Conservation (phyloP, 495 filamentous ascomycete genomes). For the Bryoglossum gracile region DNA sequence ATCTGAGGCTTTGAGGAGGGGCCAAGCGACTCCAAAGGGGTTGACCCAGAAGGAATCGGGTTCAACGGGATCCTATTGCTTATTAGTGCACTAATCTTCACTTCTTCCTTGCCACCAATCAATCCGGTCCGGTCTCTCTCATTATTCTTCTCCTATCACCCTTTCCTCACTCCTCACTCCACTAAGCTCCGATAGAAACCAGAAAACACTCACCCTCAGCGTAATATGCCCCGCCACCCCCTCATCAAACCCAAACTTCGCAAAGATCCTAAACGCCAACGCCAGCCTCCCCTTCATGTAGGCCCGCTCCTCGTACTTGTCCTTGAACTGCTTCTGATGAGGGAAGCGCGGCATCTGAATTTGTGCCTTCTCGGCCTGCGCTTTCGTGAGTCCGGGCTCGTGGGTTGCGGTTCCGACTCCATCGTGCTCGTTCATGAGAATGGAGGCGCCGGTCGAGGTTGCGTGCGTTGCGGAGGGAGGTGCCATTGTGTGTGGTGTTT, state of each 20-base stretch:
- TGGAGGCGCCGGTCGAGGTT: conserved; percentile 3
- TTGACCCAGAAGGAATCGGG: conserved; percentile 72
- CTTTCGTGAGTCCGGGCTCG: conserved; percentile 14
- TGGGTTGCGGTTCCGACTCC: conserved; percentile 14
- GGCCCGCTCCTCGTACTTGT: conserved; percentile 54
- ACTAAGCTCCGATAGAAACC: neutral
- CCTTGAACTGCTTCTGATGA: conserved; percentile 38
- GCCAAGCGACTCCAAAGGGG: conserved; percentile 67
- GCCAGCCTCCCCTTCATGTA: conserved; percentile 61
- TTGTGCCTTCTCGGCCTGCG: conserved; percentile 7
- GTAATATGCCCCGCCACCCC: conserved; percentile 56
- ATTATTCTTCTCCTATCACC: neutral
- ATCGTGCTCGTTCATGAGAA: conserved; percentile 3
- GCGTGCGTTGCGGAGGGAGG: conserved; percentile 18
- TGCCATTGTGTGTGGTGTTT: conserved; percentile 12
- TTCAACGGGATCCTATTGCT: conserved; percentile 54
- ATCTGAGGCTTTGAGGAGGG: conserved; percentile 60
- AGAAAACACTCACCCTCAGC: conserved; percentile 31
- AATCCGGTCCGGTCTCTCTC: neutral
- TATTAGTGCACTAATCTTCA: neutral
- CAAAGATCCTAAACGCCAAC: conserved; percentile 63
- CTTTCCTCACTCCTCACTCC: neutral
- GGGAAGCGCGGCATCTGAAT: conserved; percentile 5
- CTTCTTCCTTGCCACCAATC: too few species aligned
- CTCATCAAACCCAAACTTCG: conserved; percentile 56